Conservation (phyloP, 2,329 filamentous ascomycete species). For the Fusarium anthophilum region DNA sequence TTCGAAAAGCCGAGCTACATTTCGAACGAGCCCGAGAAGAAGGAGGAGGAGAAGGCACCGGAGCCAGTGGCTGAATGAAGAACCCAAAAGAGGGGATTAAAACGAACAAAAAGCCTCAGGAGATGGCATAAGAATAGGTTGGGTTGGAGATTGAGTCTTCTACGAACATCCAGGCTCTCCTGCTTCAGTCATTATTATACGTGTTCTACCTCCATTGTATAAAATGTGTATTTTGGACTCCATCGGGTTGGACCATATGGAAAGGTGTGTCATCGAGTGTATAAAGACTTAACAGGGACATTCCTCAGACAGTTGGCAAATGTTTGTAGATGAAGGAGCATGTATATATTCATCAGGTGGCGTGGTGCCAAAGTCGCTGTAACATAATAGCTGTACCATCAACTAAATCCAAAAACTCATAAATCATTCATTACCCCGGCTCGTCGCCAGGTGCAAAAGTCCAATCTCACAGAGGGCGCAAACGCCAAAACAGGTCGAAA, state of each 20-base stretch:
- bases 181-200: background rate
- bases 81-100: background rate
- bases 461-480: constrained; percentile 22
- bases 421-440: constrained; percentile 15
- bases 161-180: background rate
- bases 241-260: background rate
- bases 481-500: constrained; percentile 1
- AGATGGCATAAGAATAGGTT: background rate
- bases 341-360: constrained; percentile 32
- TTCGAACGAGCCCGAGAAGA: constrained; percentile 18
- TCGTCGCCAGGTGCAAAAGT: constrained; percentile 13
- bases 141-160: background rate
- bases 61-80: constrained; percentile 9
- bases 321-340: constrained; percentile 28
- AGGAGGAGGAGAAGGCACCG: constrained; percentile 3
- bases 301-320: constrained; percentile 10
- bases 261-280: background rate
- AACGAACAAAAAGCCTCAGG: background rate
- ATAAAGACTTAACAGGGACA: background rate
- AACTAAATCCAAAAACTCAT: constrained; percentile 39
- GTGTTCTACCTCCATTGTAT: background rate
- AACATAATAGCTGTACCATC: constrained; percentile 44
- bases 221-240: constrained; percentile 11
- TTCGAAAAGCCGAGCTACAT: constrained; percentile 45
- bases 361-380: constrained; percentile 42